A percentile compares a stretch with the other conserved stretches of the same genome.
These are phyloP conservation scores for Avicennia marina DNA, from an alignment of 257 asterid species.

Conservation along the genomic window DNA sequence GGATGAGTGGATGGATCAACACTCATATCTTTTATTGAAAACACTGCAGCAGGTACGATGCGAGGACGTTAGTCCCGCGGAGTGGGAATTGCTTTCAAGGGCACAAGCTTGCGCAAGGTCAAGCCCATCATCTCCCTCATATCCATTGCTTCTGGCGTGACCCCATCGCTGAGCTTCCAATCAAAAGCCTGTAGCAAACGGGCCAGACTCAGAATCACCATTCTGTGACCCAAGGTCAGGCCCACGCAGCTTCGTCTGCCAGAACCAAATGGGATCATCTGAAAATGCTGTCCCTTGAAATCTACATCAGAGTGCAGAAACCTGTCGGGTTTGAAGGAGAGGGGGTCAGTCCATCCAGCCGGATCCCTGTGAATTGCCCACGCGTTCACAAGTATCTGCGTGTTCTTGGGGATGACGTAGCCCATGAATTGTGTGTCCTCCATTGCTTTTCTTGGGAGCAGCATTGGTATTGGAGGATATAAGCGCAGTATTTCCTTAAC, in stretches of 20 bases:
- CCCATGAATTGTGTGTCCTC: slow-evolving; percentile 24
- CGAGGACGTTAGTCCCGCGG: too few relatives aligned
- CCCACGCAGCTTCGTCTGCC: slow-evolving; percentile 37
- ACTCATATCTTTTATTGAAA: too few relatives aligned
- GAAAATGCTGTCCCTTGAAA: slow-evolving; percentile 35
- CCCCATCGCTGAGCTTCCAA: slow-evolving; percentile 23
- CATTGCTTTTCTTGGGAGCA: slow-evolving; percentile 21
- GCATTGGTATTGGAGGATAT: slow-evolving; percentile 21
- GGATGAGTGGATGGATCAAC: too few relatives aligned
- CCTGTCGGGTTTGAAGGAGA: slow-evolving; percentile 38
- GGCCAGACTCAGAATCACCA: slow-evolving; percentile 27
- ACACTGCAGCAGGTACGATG: too few relatives aligned
- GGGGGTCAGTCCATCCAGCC: slow-evolving; percentile 30
- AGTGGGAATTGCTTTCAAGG: slow-evolving; percentile 36
- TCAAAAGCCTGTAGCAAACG: slow-evolving; percentile 29
- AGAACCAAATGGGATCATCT: slow-evolving; percentile 40
- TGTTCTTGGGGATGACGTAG: slow-evolving; percentile 17
- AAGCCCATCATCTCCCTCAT: slow-evolving; percentile 32
- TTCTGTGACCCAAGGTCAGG: slow-evolving; percentile 31
- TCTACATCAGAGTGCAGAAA: slow-evolving; percentile 29
- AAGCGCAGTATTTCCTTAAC: slow-evolving; percentile 30
- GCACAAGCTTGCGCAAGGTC: slow-evolving; percentile 20
- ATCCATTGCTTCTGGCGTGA: slow-evolving; percentile 13
- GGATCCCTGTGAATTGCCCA: slow-evolving; percentile 43
- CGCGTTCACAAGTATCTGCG: slow-evolving; percentile 22